Evolutionary conservation across 129 eudicot genomes (phyloP).

Genomic region (Pittosporum tobira): DNA sequence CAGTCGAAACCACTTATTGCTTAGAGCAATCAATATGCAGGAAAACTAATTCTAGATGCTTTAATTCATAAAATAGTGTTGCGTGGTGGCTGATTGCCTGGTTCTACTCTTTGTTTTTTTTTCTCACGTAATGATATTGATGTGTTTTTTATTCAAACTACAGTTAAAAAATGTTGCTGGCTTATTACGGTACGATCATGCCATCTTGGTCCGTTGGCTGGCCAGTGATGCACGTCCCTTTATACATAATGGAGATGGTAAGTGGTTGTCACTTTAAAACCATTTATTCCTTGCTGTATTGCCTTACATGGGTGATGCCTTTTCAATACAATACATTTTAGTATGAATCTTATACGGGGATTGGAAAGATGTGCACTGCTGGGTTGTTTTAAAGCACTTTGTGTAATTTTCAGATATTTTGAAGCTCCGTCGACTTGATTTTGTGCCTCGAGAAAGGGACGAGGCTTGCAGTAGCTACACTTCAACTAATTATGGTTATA

Average conservation of each 20-base stretch:
- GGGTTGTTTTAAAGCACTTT: not conserved
- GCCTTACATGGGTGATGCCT: too few species aligned
- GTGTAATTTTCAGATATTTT: slow-evolving; percentile 27
- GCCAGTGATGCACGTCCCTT: slow-evolving; percentile 26
- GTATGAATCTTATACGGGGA: too few species aligned
- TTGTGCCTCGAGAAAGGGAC: slow-evolving; percentile 24
- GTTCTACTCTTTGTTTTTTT: too few species aligned
- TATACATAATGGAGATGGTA: slow-evolving; percentile 40
- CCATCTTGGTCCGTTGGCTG: slow-evolving; percentile 47
- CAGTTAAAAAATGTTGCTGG: slow-evolving; percentile 46
- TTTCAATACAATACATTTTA: too few species aligned
- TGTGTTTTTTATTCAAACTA: slow-evolving; percentile 11
- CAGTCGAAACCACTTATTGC: too few species aligned
- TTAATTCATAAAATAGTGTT: too few species aligned
- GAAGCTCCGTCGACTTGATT: slow-evolving; percentile 27
- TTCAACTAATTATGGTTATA: slow-evolving; percentile 29
- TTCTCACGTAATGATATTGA: not conserved
- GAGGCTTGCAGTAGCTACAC: slow-evolving; percentile 32
- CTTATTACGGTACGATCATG: slow-evolving; percentile 37
- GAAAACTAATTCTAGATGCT: too few species aligned
- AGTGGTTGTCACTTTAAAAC: slow-evolving; percentile 11
- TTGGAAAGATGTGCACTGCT: not conserved
- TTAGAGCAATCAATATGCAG: too few species aligned
- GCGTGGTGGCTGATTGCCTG: too few species aligned
- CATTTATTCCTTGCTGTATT: too few species aligned